Base-by-base conservation (phyloP, 768 basidiomycete species). In the Mycena albidolilacea region DNA sequence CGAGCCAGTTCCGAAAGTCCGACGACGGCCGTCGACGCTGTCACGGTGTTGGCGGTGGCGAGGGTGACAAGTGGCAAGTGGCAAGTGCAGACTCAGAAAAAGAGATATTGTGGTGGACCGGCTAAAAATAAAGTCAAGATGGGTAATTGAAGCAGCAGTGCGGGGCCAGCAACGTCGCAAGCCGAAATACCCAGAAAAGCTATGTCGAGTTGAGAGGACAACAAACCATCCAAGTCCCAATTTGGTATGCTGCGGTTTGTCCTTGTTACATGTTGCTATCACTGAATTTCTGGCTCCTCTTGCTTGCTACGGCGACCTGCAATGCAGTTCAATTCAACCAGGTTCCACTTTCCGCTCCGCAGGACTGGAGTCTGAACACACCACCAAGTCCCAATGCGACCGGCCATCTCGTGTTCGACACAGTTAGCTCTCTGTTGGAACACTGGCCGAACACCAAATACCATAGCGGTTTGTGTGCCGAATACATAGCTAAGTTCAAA, bases 371-470 rank as follows among this genome's bases (percentile, higher is more conserved):
- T 62, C 37, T 75, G 30, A 65, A 69, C 15, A 59, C 64, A 3
- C 44, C 12, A 11, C 71, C 67, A 14, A 69, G 62, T 35, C 63
- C 68, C 14, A 75, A 71, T 55, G 41, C 74, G 11, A 75, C 70
- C 19, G 70, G 70, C 11, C 61, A 75, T 67, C 59, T 75, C 1
- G 60, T 75, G 38, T 75, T 75, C 64, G 62, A 75, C 64, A 69
- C 71, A 14, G 55, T 69, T 7, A 75, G 70, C 58, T 75, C 74
- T 7, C 58, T 75, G 5, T 44, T 75, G 3, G 58, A 69, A 30
- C 74, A 75, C 57, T 75, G 74, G 70, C 74, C 66, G 17, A 71
- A 75, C 39, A 69, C 63, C 5, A 67, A 38, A 44, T 64, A 65
- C 52, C 70, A 71, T 50, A 62, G 23, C 5, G 74, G 73, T 74